phyloP scores from a whole-genome alignment of 495 filamentous ascomycete species.

The Trichoderma erinaceum region DNA sequence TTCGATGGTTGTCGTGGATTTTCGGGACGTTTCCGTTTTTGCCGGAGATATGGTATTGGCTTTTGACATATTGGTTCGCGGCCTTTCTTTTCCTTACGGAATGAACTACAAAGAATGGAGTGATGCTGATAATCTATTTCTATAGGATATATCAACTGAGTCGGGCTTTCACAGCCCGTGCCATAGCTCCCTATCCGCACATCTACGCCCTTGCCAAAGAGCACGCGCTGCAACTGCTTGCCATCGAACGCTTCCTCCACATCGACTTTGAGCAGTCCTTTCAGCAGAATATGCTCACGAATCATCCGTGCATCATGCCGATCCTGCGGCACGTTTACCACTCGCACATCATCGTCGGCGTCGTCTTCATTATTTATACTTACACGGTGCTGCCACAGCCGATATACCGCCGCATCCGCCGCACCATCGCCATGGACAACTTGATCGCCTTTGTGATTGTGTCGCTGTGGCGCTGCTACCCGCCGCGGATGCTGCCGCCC shows the following conservation, averaged over 20 bases:
- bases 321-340: neutral
- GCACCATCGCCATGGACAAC: conserved; percentile 5
- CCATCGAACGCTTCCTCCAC: neutral
- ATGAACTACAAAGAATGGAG: neutral
- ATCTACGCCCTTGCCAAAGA: neutral
- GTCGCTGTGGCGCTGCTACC: neutral
- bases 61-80: neutral
- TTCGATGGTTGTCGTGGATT: neutral
- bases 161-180: neutral
- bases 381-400: neutral
- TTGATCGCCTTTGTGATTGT: neutral
- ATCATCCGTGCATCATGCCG: neutral
- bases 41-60: conserved; percentile 1
- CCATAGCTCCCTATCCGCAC: neutral
- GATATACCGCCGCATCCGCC: neutral
- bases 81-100: neutral
- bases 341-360: conserved; percentile 12
- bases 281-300: neutral
- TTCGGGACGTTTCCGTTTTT: conserved; percentile 3
- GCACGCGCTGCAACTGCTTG: neutral
- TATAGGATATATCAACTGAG: conserved; percentile 1
- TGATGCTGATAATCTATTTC: no score
- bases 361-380: neutral
- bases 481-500: neutral
- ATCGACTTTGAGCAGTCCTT: neutral